These are phyloP conservation scores for Alternaria hordeiaustralica DNA, from an alignment of 2,329 filamentous ascomycete genomes.

Conservation along the genomic window DNA sequence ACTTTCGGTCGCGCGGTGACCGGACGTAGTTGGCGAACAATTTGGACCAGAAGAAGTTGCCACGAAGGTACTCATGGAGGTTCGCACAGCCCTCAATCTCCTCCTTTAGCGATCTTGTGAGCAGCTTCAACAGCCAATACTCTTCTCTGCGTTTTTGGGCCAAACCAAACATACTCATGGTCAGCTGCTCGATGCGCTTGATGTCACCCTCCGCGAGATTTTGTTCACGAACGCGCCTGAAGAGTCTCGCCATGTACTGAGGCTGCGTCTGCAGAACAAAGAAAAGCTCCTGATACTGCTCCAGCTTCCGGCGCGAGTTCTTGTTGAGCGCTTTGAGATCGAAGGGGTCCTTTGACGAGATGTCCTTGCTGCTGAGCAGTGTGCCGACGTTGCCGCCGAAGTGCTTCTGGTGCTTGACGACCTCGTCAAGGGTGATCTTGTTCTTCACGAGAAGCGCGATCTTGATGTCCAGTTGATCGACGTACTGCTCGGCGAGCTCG, in stretches of 20 bases:
- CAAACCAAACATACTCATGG: constrained; percentile 97
- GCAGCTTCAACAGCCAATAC: constrained; percentile 91
- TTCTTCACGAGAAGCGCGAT: constrained; percentile 98
- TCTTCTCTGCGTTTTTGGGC: constrained; percentile 96
- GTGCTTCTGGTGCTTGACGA: constrained; percentile 94
- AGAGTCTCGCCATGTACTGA: constrained; percentile 88
- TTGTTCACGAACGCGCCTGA: constrained; percentile 81
- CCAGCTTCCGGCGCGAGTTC: constrained; percentile 90
- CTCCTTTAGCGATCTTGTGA: constrained; percentile 81
- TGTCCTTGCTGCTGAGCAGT: constrained; percentile 85
- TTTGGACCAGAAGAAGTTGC: constrained; percentile 92
- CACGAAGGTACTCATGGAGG: constrained; percentile 84
- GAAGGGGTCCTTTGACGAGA: constrained; percentile 88
- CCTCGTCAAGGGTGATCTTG: constrained; percentile 98
- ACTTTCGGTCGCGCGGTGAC: constrained; percentile 90
- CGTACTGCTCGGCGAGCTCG: constrained; percentile 96
- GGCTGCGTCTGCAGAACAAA: constrained; percentile 97
- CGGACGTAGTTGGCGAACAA: constrained; percentile 86
- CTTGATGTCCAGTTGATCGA: constrained; percentile 98
- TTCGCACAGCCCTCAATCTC: constrained; percentile 77
- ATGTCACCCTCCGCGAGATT: constrained; percentile 89
- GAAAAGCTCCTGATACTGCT: constrained; percentile 96
- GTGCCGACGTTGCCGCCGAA: constrained; percentile 88
- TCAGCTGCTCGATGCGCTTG: constrained; percentile 88
- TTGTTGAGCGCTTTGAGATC: constrained; percentile 98